These are phyloP conservation scores for Nyctanthes arbortristis DNA, from an alignment of 257 asterid species.

Conservation along the genomic window DNA sequence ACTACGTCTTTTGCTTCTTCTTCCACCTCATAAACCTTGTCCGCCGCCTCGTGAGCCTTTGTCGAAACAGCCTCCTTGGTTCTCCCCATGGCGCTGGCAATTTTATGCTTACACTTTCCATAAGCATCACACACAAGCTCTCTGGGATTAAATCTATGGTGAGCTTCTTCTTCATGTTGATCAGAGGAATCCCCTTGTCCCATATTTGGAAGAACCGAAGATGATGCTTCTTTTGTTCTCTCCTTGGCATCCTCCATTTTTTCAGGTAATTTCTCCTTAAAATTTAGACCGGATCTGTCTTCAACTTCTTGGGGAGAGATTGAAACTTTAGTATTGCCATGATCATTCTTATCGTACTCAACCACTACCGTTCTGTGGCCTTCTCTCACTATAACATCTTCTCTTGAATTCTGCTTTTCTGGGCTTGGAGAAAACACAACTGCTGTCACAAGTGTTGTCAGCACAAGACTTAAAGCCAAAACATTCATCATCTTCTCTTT, in stretches of 20 bases:
- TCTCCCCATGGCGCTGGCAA: slow-evolving; percentile 41
- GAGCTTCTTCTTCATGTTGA: slow-evolving; percentile 28
- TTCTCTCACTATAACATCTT: neutral
- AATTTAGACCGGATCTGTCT: neutral
- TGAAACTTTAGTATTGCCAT: neutral
- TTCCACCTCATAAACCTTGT: slow-evolving; percentile 14
- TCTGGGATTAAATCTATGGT: slow-evolving; percentile 23
- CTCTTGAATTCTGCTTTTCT: neutral
- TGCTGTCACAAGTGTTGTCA: neutral
- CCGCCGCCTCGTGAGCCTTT: neutral
- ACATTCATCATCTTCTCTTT: neutral
- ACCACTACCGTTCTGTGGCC: neutral
- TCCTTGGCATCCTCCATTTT: slow-evolving; percentile 17
- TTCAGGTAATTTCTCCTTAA: slow-evolving; percentile 22
- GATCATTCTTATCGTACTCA: neutral
- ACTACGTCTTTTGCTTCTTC: slow-evolving; percentile 21
- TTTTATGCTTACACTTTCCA: slow-evolving; percentile 47
- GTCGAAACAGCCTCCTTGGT: slow-evolving; percentile 21
- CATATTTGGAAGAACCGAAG: too few relatives aligned
- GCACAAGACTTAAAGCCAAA: neutral
- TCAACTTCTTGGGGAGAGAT: slow-evolving; percentile 47
- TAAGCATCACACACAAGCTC: slow-evolving; percentile 63
- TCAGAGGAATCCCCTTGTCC: too few relatives aligned
- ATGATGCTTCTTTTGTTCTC: neutral
- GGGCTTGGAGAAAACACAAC: neutral